phyloP scores from a whole-genome alignment of 2,329 filamentous ascomycete genomes.

The Exophiala sp. region DNA sequence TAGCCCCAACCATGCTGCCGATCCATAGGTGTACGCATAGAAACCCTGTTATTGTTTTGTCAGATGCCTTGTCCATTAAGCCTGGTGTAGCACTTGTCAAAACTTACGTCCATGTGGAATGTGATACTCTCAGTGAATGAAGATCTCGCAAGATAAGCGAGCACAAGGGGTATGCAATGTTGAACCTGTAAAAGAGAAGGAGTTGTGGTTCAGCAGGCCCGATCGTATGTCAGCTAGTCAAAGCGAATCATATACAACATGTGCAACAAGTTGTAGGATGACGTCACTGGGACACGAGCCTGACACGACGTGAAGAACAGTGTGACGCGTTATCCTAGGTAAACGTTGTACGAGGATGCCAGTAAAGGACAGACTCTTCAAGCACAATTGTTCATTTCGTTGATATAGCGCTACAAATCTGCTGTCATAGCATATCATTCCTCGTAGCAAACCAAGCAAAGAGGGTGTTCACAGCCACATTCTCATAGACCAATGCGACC shows the following conservation, averaged over 20 bases:
- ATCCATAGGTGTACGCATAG: conserved; percentile 44
- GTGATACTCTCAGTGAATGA: neutral
- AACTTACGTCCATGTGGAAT: conserved; percentile 15
- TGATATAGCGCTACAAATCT: too few relatives aligned
- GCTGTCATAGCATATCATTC: neutral
- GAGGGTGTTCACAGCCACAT: conserved; percentile 13
- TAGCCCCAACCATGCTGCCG: conserved; percentile 42
- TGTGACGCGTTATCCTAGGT: too few relatives aligned
- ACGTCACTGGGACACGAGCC: too few relatives aligned
- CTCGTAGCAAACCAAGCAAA: neutral
- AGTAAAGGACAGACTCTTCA: neutral
- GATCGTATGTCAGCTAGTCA: too few relatives aligned
- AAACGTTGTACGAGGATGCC: neutral
- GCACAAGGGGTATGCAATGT: neutral
- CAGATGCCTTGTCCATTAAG: neutral
- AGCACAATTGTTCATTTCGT: neutral
- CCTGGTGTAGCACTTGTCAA: neutral
- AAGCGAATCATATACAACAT: neutral
- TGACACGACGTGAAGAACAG: too few relatives aligned
- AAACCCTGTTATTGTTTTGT: conserved; percentile 35
- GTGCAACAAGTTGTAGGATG: neutral
- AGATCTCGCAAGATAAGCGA: neutral
- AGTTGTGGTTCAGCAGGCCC: neutral
- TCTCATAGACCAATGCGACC: conserved; percentile 18
- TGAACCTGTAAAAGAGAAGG: neutral